A percentile compares a stretch with the other conserved stretches of the same genome.
phyloP scores from a whole-genome alignment of 495 filamentous ascomycete species.

The Penicillium arizonense region DNA sequence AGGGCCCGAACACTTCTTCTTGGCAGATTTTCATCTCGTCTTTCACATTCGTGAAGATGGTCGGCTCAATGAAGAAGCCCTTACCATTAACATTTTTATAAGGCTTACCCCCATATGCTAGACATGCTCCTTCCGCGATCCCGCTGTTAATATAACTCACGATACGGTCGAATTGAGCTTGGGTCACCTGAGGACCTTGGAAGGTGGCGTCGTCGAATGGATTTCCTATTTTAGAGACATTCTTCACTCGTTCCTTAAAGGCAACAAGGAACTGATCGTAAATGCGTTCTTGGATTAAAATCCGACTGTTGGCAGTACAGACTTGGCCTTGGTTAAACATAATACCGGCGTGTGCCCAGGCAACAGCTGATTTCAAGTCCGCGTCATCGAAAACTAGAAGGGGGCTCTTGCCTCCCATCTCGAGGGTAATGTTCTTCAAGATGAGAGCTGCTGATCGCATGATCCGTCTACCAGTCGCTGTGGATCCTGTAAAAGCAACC shows the following conservation, averaged over 20 bases:
- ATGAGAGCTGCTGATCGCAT: conserved; percentile 75
- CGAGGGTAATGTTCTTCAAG: conserved; percentile 47
- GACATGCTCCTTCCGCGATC: not conserved
- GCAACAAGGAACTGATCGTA: not conserved
- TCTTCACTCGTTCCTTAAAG: too few species aligned
- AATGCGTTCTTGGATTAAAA: not conserved
- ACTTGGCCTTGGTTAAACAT: not conserved
- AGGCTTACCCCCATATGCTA: not conserved
- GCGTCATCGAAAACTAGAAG: not conserved
- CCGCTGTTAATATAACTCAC: not conserved
- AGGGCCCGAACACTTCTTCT: not conserved
- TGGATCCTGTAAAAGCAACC: conserved; percentile 86
- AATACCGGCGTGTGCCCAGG: not conserved
- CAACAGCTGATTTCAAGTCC: not conserved
- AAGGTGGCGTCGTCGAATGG: not conserved
- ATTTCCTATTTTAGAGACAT: too few species aligned
- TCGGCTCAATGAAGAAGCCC: not conserved
- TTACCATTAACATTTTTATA: not conserved
- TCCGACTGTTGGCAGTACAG: not conserved
- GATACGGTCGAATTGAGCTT: not conserved
- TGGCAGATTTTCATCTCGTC: not conserved
- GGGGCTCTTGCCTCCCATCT: conserved; percentile 24
- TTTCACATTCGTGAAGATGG: not conserved
- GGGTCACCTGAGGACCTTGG: not conserved
- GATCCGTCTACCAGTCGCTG: conserved; percentile 75